Percentiles rank a stretch among this genome's conserved stretches.
These are phyloP conservation scores for Coemansia sp. DNA, from an alignment of 192 early-diverging fungal species.

Conservation along the genomic window DNA sequence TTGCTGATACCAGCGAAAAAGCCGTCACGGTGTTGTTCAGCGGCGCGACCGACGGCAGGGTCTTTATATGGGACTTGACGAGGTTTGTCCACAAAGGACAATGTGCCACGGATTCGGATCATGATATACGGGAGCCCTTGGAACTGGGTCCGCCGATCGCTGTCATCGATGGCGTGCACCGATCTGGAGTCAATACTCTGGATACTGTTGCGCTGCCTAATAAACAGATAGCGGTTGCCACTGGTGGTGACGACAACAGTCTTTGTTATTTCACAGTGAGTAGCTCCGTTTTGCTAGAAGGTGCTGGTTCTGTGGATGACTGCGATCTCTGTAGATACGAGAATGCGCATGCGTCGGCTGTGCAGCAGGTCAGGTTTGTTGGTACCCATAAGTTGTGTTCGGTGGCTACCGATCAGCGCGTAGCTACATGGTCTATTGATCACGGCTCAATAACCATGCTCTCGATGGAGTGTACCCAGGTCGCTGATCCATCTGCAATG, in stretches of 20 bases:
- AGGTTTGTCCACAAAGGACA: background rate
- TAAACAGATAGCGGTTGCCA: slow-evolving; percentile 47
- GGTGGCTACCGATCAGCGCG: slow-evolving; percentile 70
- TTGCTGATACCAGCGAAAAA: background rate
- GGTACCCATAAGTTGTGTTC: slow-evolving; percentile 8
- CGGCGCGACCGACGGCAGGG: slow-evolving; percentile 35
- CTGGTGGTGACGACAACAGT: slow-evolving; percentile 80
- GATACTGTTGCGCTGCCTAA: slow-evolving; percentile 27
- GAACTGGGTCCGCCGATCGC: slow-evolving; percentile 17
- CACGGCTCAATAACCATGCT: background rate
- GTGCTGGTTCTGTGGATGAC: background rate
- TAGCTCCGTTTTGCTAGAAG: slow-evolving; percentile 12
- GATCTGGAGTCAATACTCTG: slow-evolving; percentile 79
- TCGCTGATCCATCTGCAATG: slow-evolving; percentile 70
- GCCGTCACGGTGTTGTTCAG: slow-evolving; percentile 10
- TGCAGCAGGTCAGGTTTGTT: slow-evolving; percentile 53
- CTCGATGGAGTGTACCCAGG: slow-evolving; percentile 60
- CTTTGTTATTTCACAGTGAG: slow-evolving; percentile 27
- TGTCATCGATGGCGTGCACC: slow-evolving; percentile 50
- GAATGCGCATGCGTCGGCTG: slow-evolving; percentile 69
- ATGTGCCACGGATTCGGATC: too few relatives aligned
- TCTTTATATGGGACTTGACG: slow-evolving; percentile 31
- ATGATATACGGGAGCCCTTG: too few relatives aligned
- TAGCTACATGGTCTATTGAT: slow-evolving; percentile 60
- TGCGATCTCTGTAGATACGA: slow-evolving; percentile 23